phyloP scores from a whole-genome alignment of 169 alveolate genomes.

The Cryptosporidium ubiquitum region DNA sequence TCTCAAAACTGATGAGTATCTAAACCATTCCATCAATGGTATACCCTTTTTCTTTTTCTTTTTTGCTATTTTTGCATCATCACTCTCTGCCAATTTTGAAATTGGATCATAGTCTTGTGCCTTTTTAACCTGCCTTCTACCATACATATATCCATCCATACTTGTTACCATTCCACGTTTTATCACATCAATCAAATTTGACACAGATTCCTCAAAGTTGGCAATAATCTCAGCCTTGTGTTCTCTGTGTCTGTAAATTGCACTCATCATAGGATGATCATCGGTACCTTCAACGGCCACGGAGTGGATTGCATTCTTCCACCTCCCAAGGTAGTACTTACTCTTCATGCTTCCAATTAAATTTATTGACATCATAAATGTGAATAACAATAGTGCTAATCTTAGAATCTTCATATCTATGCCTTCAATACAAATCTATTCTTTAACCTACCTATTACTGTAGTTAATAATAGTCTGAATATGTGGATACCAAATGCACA shows the following conservation, averaged over 20 bases:
- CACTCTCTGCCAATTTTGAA: slow-evolving; percentile 46
- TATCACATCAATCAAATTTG: slow-evolving; percentile 20
- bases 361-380: slow-evolving; percentile 33
- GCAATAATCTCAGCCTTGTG: slow-evolving; percentile 1
- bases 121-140: slow-evolving; percentile 42
- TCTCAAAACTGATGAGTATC: slow-evolving; percentile 65
- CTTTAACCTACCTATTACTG: not conserved
- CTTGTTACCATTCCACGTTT: slow-evolving; percentile 50
- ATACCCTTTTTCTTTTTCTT: slow-evolving; percentile 56
- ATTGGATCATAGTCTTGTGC: slow-evolving; percentile 59
- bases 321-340: slow-evolving; percentile 41
- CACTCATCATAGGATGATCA: slow-evolving; percentile 56
- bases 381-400: slow-evolving; percentile 18
- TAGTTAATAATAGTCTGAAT: not conserved
- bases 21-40: slow-evolving; percentile 58
- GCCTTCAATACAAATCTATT: not conserved
- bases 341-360: slow-evolving; percentile 54
- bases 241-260: slow-evolving; percentile 58
- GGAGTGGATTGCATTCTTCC: slow-evolving; percentile 50
- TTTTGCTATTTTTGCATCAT: slow-evolving; percentile 46
- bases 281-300: slow-evolving; percentile 58
- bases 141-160: slow-evolving; percentile 49
- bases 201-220: slow-evolving; percentile 34
- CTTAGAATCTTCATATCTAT: slow-evolving; percentile 52
- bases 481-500: not conserved